These are phyloP conservation scores for Fragilaria crotonensis DNA, from an alignment of 108 stramenopile species.

Conservation along the genomic window DNA sequence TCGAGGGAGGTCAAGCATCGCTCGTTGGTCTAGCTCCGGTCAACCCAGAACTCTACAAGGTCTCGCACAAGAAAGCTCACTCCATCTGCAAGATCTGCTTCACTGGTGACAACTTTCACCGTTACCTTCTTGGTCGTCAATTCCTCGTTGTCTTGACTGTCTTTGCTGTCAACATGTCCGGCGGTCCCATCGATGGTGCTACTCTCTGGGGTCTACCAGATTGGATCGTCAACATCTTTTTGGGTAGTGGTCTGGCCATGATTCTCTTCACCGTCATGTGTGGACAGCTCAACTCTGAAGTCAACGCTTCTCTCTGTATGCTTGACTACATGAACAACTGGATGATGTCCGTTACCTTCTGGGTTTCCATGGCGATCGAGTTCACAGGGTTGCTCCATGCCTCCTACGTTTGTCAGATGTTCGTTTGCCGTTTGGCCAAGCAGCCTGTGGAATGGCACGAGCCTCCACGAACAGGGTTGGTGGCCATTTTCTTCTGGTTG, in stretches of 20 bases:
- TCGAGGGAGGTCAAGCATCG: constrained; percentile 65
- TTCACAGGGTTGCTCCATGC: constrained; percentile 45
- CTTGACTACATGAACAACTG: constrained; percentile 80
- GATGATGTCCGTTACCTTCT: constrained; percentile 62
- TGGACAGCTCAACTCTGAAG: constrained; percentile 46
- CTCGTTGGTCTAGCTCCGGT: constrained; percentile 71
- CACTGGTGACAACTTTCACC: constrained; percentile 63
- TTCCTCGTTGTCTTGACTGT: no score
- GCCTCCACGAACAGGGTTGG: no score
- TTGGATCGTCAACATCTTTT: constrained; percentile 32
- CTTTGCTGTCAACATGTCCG: constrained; percentile 61
- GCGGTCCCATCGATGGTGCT: no score
- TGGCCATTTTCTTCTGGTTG: no score
- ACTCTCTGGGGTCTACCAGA: constrained; percentile 27
- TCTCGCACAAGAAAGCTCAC: no score
- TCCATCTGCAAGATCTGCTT: constrained; percentile 17
- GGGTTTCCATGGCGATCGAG: constrained; percentile 44
- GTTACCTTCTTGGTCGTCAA: constrained; percentile 61
- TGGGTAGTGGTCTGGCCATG: constrained; percentile 41
- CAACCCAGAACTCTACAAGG: no score
- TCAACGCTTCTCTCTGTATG: no score
- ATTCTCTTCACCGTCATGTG: constrained; percentile 39
- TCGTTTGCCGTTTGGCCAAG: constrained; percentile 28
- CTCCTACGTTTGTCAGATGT: constrained; percentile 35
- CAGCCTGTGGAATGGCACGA: constrained; percentile 26